Percentiles rank a stretch among this genome's conserved stretches.
phyloP scores from a whole-genome alignment of 768 basidiomycete species.

The Gautieria morchelliformis region DNA sequence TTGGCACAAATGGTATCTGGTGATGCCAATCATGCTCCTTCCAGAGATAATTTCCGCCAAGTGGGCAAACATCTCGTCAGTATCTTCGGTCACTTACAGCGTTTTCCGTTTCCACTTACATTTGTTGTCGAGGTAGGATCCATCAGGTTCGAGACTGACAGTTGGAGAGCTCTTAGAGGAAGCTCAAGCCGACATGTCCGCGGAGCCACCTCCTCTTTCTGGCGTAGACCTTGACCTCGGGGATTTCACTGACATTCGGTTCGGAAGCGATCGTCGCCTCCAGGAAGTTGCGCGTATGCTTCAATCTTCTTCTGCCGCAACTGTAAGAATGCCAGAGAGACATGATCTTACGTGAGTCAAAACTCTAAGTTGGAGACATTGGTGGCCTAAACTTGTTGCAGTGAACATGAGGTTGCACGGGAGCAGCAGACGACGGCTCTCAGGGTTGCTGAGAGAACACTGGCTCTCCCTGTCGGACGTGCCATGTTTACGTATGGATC shows the following conservation, averaged over 20 bases:
- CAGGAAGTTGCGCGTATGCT: conserved; percentile 90
- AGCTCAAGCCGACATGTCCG: conserved; percentile 39
- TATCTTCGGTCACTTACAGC: conserved; percentile 3
- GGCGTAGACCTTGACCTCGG: conserved; percentile 67
- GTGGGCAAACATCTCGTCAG: conserved; percentile 51
- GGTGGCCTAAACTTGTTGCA: conserved; percentile 22
- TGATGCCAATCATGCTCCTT: conserved; percentile 24
- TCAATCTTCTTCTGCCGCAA: conserved; percentile 63
- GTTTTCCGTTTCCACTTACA: conserved; percentile 6
- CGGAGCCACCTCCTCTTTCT: conserved; percentile 48
- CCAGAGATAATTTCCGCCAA: conserved; percentile 45
- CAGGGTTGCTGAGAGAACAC: conserved; percentile 75
- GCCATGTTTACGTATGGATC: conserved; percentile 90
- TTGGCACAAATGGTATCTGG: conserved; percentile 48
- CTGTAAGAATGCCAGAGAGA: conserved; percentile 55
- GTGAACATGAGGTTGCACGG: conserved; percentile 80
- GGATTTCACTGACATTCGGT: conserved; percentile 75
- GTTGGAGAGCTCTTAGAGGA: conserved; percentile 43
- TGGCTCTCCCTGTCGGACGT: conserved; percentile 84
- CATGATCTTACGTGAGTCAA: conserved; percentile 59
- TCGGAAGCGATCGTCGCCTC: conserved; percentile 80
- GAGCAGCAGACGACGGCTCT: conserved; percentile 77
- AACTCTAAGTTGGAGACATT: neutral
- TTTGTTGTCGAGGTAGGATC: conserved; percentile 32
- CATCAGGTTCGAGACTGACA: conserved; percentile 37